A percentile compares a stretch with the other conserved stretches of the same genome.
phyloP scores from a whole-genome alignment of 257 asterid genomes.

The Solanum ossicruentum region DNA sequence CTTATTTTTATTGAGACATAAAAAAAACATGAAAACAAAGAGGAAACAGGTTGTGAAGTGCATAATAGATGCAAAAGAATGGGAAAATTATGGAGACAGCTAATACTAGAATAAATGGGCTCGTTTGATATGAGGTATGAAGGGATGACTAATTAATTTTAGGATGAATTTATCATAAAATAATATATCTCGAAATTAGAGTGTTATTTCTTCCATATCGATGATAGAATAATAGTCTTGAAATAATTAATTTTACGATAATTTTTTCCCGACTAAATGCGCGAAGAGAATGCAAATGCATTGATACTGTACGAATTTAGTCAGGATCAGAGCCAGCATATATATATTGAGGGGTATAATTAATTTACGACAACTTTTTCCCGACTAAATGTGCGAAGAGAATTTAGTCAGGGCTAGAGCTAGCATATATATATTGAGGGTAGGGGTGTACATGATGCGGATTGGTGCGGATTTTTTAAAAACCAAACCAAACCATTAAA shows the following conservation, averaged over 20 bases:
- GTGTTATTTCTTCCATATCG: not conserved
- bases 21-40: not conserved
- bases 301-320: not conserved
- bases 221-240: rapidly evolving
- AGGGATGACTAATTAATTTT: not conserved
- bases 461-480: too few species aligned
- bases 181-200: too few species aligned
- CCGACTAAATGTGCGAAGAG: not conserved
- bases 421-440: too few species aligned
- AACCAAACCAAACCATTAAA: too few species aligned
- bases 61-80: not conserved
- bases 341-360: not conserved
- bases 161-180: too few species aligned
- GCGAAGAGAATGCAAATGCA: not conserved
- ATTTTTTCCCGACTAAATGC: not conserved
- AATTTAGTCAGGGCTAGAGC: too few species aligned
- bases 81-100: not conserved
- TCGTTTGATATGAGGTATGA: not conserved
- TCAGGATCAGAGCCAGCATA: too few species aligned
- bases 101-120: not conserved
- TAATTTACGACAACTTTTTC: not conserved
- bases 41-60: not conserved
- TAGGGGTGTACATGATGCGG: too few species aligned
- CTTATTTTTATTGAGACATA: not conserved
- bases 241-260: not conserved